Percentiles rank a stretch among this genome's conserved stretches.
Conservation (phyloP, 2,329 filamentous ascomycete genomes). For the Fusarium temperatum region DNA sequence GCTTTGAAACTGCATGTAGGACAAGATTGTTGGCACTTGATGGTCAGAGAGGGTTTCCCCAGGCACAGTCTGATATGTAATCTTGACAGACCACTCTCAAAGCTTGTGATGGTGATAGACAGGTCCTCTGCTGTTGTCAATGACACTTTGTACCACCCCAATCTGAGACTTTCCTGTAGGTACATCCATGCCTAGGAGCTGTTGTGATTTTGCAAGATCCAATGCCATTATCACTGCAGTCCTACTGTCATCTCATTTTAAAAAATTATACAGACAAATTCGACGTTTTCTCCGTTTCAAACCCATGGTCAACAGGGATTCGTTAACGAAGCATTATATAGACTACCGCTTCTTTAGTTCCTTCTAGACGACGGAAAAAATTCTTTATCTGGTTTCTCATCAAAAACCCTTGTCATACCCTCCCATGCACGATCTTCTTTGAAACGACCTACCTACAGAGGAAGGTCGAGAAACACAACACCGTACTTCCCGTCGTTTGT, state of each 20-base stretch:
- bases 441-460: conserved; percentile 34
- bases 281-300: conserved; percentile 10
- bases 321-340: neutral
- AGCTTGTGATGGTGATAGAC: neutral
- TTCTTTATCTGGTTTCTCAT: neutral
- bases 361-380: conserved; percentile 2
- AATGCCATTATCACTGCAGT: neutral
- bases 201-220: neutral
- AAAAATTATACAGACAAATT: neutral
- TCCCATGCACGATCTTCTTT: conserved; percentile 16
- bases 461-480: conserved; percentile 25
- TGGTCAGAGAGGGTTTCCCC: neutral
- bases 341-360: neutral
- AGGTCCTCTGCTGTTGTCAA: neutral
- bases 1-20: neutral
- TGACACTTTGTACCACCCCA: neutral
- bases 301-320: neutral
- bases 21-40: conserved; percentile 15
- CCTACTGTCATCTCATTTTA: neutral
- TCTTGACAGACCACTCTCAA: neutral
- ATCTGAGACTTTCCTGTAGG: neutral
- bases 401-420: conserved; percentile 10
- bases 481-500: conserved; percentile 26
- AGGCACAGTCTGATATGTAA: conserved; percentile 4
- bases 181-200: neutral